Evolutionary conservation across 495 filamentous ascomycete genomes (phyloP).

Genomic region (Hyaloscypha hepaticicola): DNA sequence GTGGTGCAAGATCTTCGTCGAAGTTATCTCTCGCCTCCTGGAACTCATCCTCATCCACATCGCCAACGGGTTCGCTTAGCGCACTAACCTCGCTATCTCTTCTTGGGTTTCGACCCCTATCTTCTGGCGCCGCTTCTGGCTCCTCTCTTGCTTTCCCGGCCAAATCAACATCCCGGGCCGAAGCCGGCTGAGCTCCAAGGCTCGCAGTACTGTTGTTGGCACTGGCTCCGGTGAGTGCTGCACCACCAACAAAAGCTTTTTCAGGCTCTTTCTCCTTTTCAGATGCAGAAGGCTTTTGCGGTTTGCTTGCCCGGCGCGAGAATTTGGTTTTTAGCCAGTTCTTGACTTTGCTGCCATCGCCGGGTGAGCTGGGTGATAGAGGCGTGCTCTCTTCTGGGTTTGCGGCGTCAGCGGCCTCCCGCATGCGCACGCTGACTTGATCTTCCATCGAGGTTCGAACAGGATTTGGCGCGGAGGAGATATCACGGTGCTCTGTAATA

Average conservation of each 20-base stretch:
- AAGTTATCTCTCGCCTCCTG: conserved; percentile 47
- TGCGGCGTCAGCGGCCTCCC: conserved; percentile 34
- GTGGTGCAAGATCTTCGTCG: conserved; percentile 39
- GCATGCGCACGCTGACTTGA: conserved; percentile 25
- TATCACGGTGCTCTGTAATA: conserved; percentile 12
- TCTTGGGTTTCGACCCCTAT: not conserved
- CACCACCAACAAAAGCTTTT: conserved; percentile 49
- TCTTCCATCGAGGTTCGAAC: conserved; percentile 32
- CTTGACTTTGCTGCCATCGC: conserved; percentile 45
- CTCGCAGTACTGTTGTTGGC: conserved; percentile 36
- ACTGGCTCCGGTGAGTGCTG: conserved; percentile 38
- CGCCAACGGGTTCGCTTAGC: not conserved
- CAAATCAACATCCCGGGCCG: conserved; percentile 51
- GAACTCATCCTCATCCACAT: conserved; percentile 26
- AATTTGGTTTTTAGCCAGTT: conserved; percentile 61
- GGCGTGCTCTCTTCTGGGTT: conserved; percentile 17
- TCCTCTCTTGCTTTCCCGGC: conserved; percentile 37
- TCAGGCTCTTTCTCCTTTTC: conserved; percentile 25
- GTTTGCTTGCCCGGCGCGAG: conserved; percentile 41
- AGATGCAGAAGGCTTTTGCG: conserved; percentile 32
- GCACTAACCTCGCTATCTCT: conserved; percentile 11
- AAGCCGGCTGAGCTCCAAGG: conserved; percentile 35
- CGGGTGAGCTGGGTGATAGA: conserved; percentile 22
- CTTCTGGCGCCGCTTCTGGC: not conserved
- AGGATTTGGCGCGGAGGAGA: conserved; percentile 2